A percentile compares a stretch with the other conserved stretches of the same genome.
Conservation (phyloP, 371 early-diverging fungal genomes). For the Actinomucor elegans region DNA sequence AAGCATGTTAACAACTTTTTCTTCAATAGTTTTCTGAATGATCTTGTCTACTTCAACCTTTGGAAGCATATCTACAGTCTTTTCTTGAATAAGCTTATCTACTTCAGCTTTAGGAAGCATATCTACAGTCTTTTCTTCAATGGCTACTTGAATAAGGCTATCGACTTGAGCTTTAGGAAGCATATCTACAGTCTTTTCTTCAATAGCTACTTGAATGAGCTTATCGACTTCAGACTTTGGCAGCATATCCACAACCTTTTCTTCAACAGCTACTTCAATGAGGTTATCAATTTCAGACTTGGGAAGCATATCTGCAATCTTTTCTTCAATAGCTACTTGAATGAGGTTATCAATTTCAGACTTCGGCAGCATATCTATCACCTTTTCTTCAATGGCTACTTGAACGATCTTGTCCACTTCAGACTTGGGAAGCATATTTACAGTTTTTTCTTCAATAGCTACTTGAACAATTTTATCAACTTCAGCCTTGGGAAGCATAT, state of each 20-base stretch:
- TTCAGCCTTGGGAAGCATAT: neutral
- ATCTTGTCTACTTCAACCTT: constrained; percentile 12
- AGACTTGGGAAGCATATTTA: constrained; percentile 6
- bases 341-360: neutral
- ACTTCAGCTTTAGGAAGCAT: constrained; percentile 2
- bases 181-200: neutral
- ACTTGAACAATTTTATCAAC: neutral
- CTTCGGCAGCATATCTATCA: constrained; percentile 9
- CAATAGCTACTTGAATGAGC: constrained; percentile 4
- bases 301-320: neutral
- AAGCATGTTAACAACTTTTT: constrained; percentile 1
- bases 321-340: neutral
- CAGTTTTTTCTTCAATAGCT: neutral
- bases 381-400: constrained; percentile 4
- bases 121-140: neutral
- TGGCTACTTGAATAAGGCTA: neutral
- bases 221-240: constrained; percentile 15
- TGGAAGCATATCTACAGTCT: constrained; percentile 7
- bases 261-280: neutral
- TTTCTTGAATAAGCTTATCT: constrained; percentile 1
- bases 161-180: constrained; percentile 1
- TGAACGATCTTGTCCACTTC: constrained; percentile 12
- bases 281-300: neutral
- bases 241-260: neutral
- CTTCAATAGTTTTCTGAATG: constrained; percentile 11